Conservation (phyloP, 192 early-diverging fungal species). For the Backusella mclennaniae region DNA sequence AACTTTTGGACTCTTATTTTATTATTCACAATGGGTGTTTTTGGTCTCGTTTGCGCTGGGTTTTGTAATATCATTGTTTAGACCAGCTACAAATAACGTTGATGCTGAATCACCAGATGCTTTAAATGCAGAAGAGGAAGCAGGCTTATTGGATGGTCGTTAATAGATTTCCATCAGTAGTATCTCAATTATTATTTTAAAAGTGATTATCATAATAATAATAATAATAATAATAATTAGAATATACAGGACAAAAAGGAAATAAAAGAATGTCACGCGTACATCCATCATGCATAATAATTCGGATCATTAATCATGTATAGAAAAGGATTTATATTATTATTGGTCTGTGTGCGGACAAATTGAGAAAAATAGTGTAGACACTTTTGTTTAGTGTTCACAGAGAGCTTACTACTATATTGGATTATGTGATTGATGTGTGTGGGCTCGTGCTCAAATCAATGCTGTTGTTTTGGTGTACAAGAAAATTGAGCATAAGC, state of each 20-base stretch:
- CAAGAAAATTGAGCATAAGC: background rate
- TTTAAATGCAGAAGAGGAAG: conserved; percentile 40
- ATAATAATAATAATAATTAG: background rate
- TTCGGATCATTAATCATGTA: background rate
- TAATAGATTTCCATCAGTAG: background rate
- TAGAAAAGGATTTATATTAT: background rate
- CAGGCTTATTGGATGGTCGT: conserved; percentile 23
- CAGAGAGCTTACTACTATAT: background rate
- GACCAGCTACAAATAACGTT: conserved; percentile 28
- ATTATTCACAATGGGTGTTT: conserved; percentile 53
- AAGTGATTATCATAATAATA: background rate
- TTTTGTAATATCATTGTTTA: conserved; percentile 41
- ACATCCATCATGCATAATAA: background rate
- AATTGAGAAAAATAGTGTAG: background rate
- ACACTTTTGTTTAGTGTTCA: background rate
- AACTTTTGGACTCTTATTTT: conserved; percentile 46
- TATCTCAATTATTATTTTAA: background rate
- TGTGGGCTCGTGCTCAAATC: conserved; percentile 11
- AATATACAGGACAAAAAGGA: background rate
- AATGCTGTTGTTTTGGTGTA: background rate
- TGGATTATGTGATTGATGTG: background rate
- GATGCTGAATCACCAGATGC: conserved; percentile 37
- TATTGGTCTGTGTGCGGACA: background rate
- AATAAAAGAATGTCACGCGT: background rate
- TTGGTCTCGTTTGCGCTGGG: conserved; percentile 36